Evolutionary conservation across 2,329 filamentous ascomycete species (phyloP).

Genomic region (Nemania abortiva): DNA sequence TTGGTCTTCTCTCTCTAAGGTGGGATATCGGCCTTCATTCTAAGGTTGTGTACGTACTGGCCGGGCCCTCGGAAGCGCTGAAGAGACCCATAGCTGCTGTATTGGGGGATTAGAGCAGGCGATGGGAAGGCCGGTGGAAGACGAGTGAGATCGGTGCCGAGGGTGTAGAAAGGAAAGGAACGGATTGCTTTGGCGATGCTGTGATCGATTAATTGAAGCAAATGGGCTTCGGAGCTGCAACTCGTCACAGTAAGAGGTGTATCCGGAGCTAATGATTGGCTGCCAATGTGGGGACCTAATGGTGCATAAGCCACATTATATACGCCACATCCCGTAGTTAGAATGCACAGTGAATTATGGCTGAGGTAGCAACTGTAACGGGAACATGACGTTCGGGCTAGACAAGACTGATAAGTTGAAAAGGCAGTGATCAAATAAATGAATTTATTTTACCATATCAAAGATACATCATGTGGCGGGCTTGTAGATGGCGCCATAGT

Average conservation of each 20-base stretch:
- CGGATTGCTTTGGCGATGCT: not conserved
- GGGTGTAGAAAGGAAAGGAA: not conserved
- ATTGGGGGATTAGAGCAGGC: not conserved
- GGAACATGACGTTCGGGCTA: too few relatives aligned
- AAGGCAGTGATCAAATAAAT: not conserved
- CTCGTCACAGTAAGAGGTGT: slow-evolving; percentile 1
- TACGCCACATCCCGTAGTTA: not conserved
- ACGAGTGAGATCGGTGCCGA: not conserved
- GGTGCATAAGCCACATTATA: not conserved
- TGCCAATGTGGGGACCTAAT: not conserved
- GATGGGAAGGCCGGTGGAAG: not conserved
- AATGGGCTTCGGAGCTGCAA: not conserved
- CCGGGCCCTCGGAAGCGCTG: slow-evolving; percentile 45
- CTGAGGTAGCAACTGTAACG: not conserved
- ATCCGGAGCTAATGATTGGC: not conserved
- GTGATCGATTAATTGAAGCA: slow-evolving; percentile 1
- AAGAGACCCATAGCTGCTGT: slow-evolving; percentile 43
- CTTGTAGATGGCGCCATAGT: too few relatives aligned
- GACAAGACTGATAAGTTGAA: not conserved
- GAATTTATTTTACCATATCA: not conserved
- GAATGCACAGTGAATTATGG: not conserved
- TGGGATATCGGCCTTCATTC: too few relatives aligned
- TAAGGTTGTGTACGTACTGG: slow-evolving; percentile 44
- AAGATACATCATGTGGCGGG: too few relatives aligned
- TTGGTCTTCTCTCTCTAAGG: not conserved